Evolutionary conservation across 2,329 filamentous ascomycete genomes (phyloP).

Genomic region (Talaromyces sp.): DNA sequence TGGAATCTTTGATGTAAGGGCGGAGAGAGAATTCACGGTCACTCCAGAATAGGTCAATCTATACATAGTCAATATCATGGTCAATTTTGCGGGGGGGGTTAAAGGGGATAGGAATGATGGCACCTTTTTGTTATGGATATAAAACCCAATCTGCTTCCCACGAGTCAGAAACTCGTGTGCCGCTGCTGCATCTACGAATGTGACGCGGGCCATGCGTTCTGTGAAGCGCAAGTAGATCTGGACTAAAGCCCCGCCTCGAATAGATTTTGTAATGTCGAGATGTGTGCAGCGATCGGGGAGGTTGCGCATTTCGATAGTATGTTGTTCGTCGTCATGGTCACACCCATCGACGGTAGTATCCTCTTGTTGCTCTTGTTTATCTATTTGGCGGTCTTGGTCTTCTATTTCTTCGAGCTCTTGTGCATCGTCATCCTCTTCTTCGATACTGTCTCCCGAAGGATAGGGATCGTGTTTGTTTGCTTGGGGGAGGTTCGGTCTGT

Average conservation of each 20-base stretch:
- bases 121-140: slow-evolving; percentile 65
- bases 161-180: slow-evolving; percentile 64
- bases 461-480: background rate
- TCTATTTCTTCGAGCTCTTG: slow-evolving; percentile 26
- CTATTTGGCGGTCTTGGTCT: slow-evolving; percentile 21
- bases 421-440: slow-evolving; percentile 24
- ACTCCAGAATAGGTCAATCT: slow-evolving; percentile 68
- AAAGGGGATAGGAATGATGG: slow-evolving; percentile 32
- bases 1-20: slow-evolving; percentile 57
- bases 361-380: slow-evolving; percentile 20
- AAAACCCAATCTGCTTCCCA: slow-evolving; percentile 62
- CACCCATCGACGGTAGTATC: slow-evolving; percentile 22
- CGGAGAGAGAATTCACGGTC: slow-evolving; percentile 66
- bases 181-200: slow-evolving; percentile 63
- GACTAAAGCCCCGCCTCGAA: slow-evolving; percentile 68
- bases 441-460: slow-evolving; percentile 16
- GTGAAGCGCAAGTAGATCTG: slow-evolving; percentile 61
- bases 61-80: slow-evolving; percentile 7
- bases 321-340: slow-evolving; percentile 25
- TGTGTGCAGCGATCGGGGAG: slow-evolving; percentile 61
- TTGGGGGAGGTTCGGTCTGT: background rate
- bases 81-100: slow-evolving; percentile 17
- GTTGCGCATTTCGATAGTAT: slow-evolving; percentile 56
- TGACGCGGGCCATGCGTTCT: slow-evolving; percentile 62
- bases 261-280: slow-evolving; percentile 59